A percentile compares a stretch with the other conserved stretches of the same genome.
Evolutionary conservation across 495 filamentous ascomycete species (phyloP).

Genomic region (Oidiodendron maius): DNA sequence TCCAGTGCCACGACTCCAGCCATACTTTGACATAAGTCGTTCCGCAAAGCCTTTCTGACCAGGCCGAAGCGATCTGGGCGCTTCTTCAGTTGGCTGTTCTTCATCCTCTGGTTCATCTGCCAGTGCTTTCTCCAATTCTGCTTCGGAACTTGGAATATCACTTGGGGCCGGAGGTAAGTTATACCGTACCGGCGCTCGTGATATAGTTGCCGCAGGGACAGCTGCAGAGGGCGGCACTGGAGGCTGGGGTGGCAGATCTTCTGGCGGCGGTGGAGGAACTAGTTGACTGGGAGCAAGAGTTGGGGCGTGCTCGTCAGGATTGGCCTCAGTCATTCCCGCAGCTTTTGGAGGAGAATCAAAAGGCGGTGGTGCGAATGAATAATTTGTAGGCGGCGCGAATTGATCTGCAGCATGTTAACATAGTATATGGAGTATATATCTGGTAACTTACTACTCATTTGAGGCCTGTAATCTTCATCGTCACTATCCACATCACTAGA

Average conservation of each 20-base stretch:
- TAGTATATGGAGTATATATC: not conserved
- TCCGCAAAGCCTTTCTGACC: constrained; percentile 81
- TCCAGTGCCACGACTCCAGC: constrained; percentile 83
- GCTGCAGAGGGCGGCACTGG: constrained; percentile 27
- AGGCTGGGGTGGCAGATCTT: constrained; percentile 33
- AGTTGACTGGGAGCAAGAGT: constrained; percentile 10
- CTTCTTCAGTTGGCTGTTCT: constrained; percentile 33
- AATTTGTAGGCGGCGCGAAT: constrained; percentile 63
- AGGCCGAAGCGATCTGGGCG: constrained; percentile 57
- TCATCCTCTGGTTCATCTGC: constrained; percentile 38
- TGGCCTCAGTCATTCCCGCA: constrained; percentile 38
- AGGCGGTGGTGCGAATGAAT: constrained; percentile 74
- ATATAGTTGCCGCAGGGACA: constrained; percentile 56
- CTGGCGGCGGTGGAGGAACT: constrained; percentile 29
- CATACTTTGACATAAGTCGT: constrained; percentile 84
- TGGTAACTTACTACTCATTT: constrained; percentile 42
- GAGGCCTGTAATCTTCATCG: constrained; percentile 44
- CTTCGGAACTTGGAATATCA: constrained; percentile 50
- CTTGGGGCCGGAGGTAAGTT: constrained; percentile 53
- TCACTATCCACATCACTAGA: constrained; percentile 53
- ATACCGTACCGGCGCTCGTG: constrained; percentile 83
- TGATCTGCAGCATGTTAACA: constrained; percentile 42
- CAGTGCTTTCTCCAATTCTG: constrained; percentile 46
- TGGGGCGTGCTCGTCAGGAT: constrained; percentile 26
- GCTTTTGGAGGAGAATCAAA: constrained; percentile 28